phyloP scores from a whole-genome alignment of 2,329 filamentous ascomycete species.

The Hypomyces rosellus region DNA sequence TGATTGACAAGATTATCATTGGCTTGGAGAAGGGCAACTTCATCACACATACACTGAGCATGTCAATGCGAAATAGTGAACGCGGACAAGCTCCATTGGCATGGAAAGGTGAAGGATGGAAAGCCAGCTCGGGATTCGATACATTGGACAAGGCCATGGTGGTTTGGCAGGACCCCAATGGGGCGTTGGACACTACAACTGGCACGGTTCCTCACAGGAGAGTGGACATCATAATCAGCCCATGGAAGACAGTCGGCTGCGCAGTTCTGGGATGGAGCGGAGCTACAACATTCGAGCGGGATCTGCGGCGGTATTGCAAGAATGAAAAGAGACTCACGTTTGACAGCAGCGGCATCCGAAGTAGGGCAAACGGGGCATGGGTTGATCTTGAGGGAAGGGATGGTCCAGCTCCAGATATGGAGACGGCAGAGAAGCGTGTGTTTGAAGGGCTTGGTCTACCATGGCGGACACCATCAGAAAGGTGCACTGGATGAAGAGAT shows the following conservation, averaged over 20 bases:
- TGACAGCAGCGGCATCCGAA: slow-evolving; percentile 79
- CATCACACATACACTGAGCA: slow-evolving; percentile 74
- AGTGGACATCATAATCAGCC: slow-evolving; percentile 86
- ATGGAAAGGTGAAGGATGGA: slow-evolving; percentile 40
- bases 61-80: slow-evolving; percentile 64
- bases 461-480: slow-evolving; percentile 59
- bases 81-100: slow-evolving; percentile 58
- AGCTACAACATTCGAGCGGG: slow-evolving; percentile 83
- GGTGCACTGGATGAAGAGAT: slow-evolving; percentile 56
- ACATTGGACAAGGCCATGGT: slow-evolving; percentile 86
- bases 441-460: slow-evolving; percentile 70
- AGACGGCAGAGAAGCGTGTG: slow-evolving; percentile 71
- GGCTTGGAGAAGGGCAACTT: slow-evolving; percentile 61
- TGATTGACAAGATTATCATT: slow-evolving; percentile 66
- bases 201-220: slow-evolving; percentile 57
- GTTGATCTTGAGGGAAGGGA: slow-evolving; percentile 61
- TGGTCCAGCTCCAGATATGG: slow-evolving; percentile 52
- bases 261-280: slow-evolving; percentile 85
- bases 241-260: slow-evolving; percentile 84
- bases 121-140: slow-evolving; percentile 62
- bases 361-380: slow-evolving; percentile 56
- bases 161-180: slow-evolving; percentile 63
- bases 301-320: slow-evolving; percentile 75
- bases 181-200: neutral
- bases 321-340: slow-evolving; percentile 71